phyloP scores from a whole-genome alignment of 2,329 filamentous ascomycete genomes.

The Huntiella bhutanensis region DNA sequence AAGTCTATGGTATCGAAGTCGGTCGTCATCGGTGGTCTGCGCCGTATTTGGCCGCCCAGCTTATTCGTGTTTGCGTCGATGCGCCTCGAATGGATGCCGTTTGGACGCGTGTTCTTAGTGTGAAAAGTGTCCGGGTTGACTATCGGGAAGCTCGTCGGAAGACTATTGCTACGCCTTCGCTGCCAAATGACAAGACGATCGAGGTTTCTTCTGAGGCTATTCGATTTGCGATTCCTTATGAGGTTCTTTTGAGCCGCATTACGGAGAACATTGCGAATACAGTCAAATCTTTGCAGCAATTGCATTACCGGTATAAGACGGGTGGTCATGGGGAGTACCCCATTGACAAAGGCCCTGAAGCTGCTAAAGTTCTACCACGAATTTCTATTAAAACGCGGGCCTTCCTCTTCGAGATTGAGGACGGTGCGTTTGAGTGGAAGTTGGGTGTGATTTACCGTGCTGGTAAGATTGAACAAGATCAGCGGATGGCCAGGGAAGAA shows the following conservation, averaged over 20 bases:
- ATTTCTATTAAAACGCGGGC: constrained; percentile 66
- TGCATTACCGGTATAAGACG: constrained; percentile 81
- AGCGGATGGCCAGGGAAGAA: constrained; percentile 74
- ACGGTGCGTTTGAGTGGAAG: constrained; percentile 95
- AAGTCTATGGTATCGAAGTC: constrained; percentile 64
- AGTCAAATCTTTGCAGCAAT: constrained; percentile 67
- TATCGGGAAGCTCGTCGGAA: constrained; percentile 60
- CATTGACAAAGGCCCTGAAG: constrained; percentile 66
- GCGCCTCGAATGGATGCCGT: constrained; percentile 64
- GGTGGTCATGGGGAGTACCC: constrained; percentile 59
- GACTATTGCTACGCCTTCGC: constrained; percentile 33
- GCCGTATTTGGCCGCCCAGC: constrained; percentile 58
- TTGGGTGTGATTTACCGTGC: constrained; percentile 83
- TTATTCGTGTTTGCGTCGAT: constrained; percentile 73
- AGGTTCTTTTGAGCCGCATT: constrained; percentile 72
- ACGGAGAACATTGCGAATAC: constrained; percentile 89
- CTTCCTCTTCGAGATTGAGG: constrained; percentile 80
- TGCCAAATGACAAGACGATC: constrained; percentile 55
- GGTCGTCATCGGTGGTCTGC: constrained; percentile 75
- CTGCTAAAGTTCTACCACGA: constrained; percentile 70
- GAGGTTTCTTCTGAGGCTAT: constrained; percentile 76
- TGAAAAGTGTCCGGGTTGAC: constrained; percentile 66
- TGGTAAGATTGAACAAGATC: constrained; percentile 74
- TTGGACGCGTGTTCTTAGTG: constrained; percentile 72
- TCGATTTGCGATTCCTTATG: constrained; percentile 73